Evolutionary conservation across 371 early-diverging fungal species (phyloP), one percentile per base, ranked within the genome.

Genomic region (Mortierella sp.): DNA sequence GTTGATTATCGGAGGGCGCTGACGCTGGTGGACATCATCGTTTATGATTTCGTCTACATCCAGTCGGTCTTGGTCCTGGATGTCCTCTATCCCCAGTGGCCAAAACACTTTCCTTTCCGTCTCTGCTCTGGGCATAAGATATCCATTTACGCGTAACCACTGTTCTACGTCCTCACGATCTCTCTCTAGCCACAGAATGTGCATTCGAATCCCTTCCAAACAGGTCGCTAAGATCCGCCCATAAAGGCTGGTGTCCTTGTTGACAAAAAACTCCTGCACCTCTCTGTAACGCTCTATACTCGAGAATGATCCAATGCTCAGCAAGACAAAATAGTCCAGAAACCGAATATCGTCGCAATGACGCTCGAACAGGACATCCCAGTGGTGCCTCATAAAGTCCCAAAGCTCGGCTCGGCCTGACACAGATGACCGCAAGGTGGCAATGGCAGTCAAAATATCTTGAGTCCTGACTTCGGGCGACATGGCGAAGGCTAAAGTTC

Each of bases 221-320:
- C 92, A 88, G 79, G 98, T 98, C 41, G 93, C 86, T 21, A 96
- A 56, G 23, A 89, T 84, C 34, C 95, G 83, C 34, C 82, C 87
- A 75, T 91, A 88, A 48, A 86, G 82, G 66, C 86, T 87, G n/a
- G 90, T 90, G 58, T 94, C 87, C 79, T 91, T 90, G 47, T 81
- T 86, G 14, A 84, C 84, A 82, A 95, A 94, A 83, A 93, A 94
- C 6, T 62, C 70, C 64, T 92, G 90, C 17, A 92, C 83, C 59
- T 94, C 90, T 3, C 72, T 80, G 62, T 91, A 88, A 54, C 86
- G 82, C 27, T 85, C 92, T 19, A 84, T 64, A n/a, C 85, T 80
- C 15, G 89, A 79, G 50, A 94, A 92, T 9, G 88, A 91, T 39
- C 86, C 87, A n/a, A 91, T 90, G 9, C 86, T 79, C 26, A 86